These are phyloP conservation scores for Elaeis oleifera DNA, from an alignment of 202 grass and related monocot species.

Conservation along the genomic window DNA sequence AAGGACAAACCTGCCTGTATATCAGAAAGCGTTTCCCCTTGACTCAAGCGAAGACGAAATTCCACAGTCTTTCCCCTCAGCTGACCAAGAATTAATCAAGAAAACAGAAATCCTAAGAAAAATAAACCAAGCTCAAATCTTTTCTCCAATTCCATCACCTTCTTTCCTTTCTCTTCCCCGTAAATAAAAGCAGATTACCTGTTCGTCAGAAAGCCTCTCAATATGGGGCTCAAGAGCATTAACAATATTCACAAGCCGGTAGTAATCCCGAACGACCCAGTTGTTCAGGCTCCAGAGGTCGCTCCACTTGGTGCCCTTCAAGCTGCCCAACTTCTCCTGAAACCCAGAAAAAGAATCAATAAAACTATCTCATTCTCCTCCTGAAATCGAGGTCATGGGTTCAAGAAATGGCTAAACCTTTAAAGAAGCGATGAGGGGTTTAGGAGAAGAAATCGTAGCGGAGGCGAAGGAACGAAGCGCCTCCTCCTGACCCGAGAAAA, in stretches of 20 bases:
- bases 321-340: conserved; percentile 17
- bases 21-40: conserved; percentile 69
- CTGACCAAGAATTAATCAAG: conserved; percentile 27
- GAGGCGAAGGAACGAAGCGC: conserved; percentile 1
- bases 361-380: background rate
- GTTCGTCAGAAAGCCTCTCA: conserved; percentile 70
- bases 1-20: conserved; percentile 57
- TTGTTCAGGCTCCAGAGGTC: conserved; percentile 71
- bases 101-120: conserved; percentile 5
- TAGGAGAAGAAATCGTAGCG: background rate
- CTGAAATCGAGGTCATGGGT: background rate
- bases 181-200: conserved; percentile 31
- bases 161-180: background rate
- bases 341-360: background rate
- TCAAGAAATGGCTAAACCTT: conserved; percentile 2
- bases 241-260: conserved; percentile 59
- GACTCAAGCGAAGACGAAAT: conserved; percentile 47
- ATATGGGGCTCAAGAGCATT: conserved; percentile 48
- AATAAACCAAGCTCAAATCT: background rate
- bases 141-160: background rate
- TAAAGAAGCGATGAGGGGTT: background rate
- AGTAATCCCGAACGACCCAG: conserved; percentile 82
- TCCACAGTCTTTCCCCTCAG: conserved; percentile 66
- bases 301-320: conserved; percentile 36
- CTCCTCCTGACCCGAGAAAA: background rate